Conservation (phyloP, 768 basidiomycete genomes). For the Suillus discolor region DNA sequence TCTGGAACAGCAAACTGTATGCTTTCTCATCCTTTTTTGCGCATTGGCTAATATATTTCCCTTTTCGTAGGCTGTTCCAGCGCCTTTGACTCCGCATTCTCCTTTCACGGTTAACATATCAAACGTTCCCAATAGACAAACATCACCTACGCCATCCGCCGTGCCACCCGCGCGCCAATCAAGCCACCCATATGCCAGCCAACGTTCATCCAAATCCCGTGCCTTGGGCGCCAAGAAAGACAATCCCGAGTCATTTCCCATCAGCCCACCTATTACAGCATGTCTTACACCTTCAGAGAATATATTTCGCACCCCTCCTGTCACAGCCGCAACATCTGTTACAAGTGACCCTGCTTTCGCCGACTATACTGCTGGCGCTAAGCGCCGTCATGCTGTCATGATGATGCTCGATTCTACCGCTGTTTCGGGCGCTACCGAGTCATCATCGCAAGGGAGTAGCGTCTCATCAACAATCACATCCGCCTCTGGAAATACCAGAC, state of each 20-base stretch:
- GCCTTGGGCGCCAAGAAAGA: constrained; percentile 31
- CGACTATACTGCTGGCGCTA: constrained; percentile 56
- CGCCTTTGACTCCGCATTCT: constrained; percentile 36
- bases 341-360: constrained; percentile 27
- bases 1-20: constrained; percentile 31
- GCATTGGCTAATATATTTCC: constrained; percentile 12
- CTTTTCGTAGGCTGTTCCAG: constrained; percentile 18
- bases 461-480: constrained; percentile 24
- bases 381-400: constrained; percentile 80
- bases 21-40: constrained; percentile 15
- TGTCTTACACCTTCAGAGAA: constrained; percentile 34
- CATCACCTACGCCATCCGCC: constrained; percentile 30
- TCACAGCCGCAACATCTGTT: constrained; percentile 30
- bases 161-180: constrained; percentile 17
- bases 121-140: constrained; percentile 19
- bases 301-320: constrained; percentile 26
- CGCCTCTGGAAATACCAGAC: constrained; percentile 39
- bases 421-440: constrained; percentile 38
- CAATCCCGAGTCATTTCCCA: constrained; percentile 19
- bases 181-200: constrained; percentile 14
- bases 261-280: constrained; percentile 20
- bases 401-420: constrained; percentile 67
- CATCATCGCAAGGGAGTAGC: constrained; percentile 38
- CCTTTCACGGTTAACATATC: constrained; percentile 24
- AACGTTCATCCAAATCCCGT: constrained; percentile 34